Evolutionary conservation across 371 early-diverging fungal species (phyloP).

Genomic region (Mucor indicus): DNA sequence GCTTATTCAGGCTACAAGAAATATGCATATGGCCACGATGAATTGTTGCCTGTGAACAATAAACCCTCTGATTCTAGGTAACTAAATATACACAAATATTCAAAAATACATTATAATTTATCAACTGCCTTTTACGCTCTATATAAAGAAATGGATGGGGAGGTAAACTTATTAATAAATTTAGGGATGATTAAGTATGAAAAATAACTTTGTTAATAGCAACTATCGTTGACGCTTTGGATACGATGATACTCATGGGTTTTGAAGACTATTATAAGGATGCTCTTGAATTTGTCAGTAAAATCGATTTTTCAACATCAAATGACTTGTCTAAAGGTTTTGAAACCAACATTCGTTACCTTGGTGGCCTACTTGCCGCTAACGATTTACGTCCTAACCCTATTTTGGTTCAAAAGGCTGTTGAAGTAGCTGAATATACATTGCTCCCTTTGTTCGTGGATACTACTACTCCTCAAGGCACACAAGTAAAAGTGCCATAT

Average conservation of each 20-base stretch:
- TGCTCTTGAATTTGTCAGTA: slow-evolving; percentile 52
- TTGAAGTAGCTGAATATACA: slow-evolving; percentile 65
- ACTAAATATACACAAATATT: no score
- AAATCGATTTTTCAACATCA: slow-evolving; percentile 48
- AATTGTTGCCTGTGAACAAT: slow-evolving; percentile 38
- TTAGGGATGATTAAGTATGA: neutral
- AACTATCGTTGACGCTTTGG: slow-evolving; percentile 82
- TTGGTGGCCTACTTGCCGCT: slow-evolving; percentile 68
- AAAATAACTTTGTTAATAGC: slow-evolving; percentile 23
- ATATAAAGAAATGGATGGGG: slow-evolving; percentile 53
- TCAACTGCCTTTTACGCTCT: slow-evolving; percentile 10
- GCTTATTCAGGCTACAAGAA: slow-evolving; percentile 71
- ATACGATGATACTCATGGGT: slow-evolving; percentile 80
- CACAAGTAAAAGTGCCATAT: slow-evolving; percentile 69
- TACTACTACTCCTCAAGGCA: slow-evolving; percentile 21
- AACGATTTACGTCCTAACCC: slow-evolving; percentile 59
- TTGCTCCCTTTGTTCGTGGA: slow-evolving; percentile 69
- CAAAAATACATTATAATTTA: no score
- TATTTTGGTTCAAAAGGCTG: slow-evolving; percentile 64
- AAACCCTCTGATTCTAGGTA: slow-evolving; percentile 32
- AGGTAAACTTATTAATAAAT: slow-evolving; percentile 8
- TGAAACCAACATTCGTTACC: slow-evolving; percentile 74
- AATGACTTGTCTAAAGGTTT: slow-evolving; percentile 45
- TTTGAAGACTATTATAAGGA: slow-evolving; percentile 55
- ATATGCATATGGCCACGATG: slow-evolving; percentile 49